Evolutionary conservation across 2,329 filamentous ascomycete genomes (phyloP).

Genomic region (Reticulascus tulasneorum): DNA sequence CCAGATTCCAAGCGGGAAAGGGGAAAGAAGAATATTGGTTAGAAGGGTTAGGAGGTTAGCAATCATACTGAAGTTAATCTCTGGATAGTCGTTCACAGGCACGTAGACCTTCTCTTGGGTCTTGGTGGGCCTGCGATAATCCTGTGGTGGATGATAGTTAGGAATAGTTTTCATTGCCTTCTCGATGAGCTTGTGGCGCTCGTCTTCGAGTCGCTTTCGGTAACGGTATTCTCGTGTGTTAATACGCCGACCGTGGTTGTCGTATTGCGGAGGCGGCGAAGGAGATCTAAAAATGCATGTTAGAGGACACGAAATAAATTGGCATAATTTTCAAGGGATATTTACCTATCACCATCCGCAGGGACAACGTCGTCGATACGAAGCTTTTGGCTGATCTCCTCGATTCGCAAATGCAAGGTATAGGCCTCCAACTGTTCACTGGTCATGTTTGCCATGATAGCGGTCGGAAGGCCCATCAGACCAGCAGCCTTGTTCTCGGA

Average conservation of each 20-base stretch:
- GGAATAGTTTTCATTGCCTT: constrained; percentile 99
- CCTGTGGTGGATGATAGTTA: constrained; percentile 97
- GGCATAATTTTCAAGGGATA: constrained; percentile 15
- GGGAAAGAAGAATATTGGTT: constrained; percentile 45
- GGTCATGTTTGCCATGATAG: constrained; percentile 97
- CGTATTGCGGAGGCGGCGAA: constrained; percentile 93
- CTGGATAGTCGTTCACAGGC: constrained; percentile 99
- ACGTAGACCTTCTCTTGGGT: constrained; percentile 99
- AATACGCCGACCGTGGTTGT: constrained; percentile 98
- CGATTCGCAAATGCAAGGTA: constrained; percentile 91
- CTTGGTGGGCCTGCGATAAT: constrained; percentile 98
- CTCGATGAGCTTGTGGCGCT: constrained; percentile 97
- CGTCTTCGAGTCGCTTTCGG: constrained; percentile 95
- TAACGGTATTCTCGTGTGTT: constrained; percentile 99
- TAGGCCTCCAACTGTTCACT: constrained; percentile 98
- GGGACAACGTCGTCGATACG: constrained; percentile 98
- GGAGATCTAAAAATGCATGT: constrained; percentile 65
- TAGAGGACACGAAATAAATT: neutral
- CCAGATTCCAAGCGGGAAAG: constrained; percentile 34
- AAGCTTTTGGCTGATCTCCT: constrained; percentile 98
- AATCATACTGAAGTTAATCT: constrained; percentile 99
- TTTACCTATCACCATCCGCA: constrained; percentile 89
- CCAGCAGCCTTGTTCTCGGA: constrained; percentile 98
- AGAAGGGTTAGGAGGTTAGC: constrained; percentile 93
- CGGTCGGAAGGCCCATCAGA: constrained; percentile 93